Base-by-base conservation (phyloP, 2,329 filamentous ascomycete species). In the Colletotrichum scovillei region DNA sequence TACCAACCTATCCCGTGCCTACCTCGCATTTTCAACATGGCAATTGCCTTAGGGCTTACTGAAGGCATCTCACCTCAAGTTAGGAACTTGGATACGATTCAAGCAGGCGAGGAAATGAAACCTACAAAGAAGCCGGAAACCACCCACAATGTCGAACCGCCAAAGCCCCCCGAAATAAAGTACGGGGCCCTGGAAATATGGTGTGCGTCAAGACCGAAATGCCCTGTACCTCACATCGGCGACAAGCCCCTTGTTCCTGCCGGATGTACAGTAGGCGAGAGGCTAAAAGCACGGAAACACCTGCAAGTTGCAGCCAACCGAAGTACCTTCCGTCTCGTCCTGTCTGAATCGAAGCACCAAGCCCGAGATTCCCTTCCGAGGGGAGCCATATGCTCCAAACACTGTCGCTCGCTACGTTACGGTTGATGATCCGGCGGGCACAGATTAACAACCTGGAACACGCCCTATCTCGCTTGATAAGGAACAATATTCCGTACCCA, bases 201-300 rank as follows among this genome's bases (percentile, higher is more conserved):
- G 30, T 64, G 62, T 64, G 62, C 46, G 8, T 55, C 46, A 53
- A 64, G 46, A 22, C 46, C 42, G 59, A 52, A 30, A 26, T 63
- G 59, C 59, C 59, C 28, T 53, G 38, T 56, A 55, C 49, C 49
- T 52, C 42, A 35, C 56, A 9, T 24, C 46, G 57, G 35, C 38
- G 64, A 63, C 63, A 58, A 49, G 28, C 64, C 69, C 55, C 52
- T 16, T 59, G 52, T 53, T 57, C 66, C 59, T 38, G 64, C 64
- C 69, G 58, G 64, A 72, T 56, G 66, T 63, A 73, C 59, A 73
- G 66, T 63, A 63, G 55, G 42, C 46, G 67, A 63, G 67, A 65
- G 59, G 60, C 70, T 70, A 73, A 65, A 32, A 55, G 60, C 67
- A 73, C 70, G 66, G 70, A 73, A 55, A 24, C 62, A 55, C 62